These are phyloP conservation scores for Isatis tinctoria DNA, from an alignment of 345 rosid genomes.

Conservation along the genomic window DNA sequence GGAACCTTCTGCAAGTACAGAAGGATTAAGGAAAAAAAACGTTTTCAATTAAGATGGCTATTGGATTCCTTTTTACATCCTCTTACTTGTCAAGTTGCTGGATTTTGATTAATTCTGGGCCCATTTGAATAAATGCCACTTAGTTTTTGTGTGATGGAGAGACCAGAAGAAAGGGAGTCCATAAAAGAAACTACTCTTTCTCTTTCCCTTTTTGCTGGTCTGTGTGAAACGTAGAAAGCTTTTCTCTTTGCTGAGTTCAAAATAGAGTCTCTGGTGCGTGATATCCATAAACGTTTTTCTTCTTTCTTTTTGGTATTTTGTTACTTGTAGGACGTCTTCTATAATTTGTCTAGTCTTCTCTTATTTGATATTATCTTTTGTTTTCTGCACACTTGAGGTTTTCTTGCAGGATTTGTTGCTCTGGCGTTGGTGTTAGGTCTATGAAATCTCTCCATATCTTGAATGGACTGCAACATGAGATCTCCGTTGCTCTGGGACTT, in stretches of 20 bases:
- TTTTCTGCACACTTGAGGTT: not conserved
- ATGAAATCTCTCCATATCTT: conserved; percentile 41
- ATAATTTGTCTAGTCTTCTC: not conserved
- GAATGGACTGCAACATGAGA: conserved; percentile 79
- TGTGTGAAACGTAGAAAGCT: conserved; percentile 29
- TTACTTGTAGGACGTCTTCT: not conserved
- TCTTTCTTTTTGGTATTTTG: not conserved
- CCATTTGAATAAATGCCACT: conserved; percentile 28
- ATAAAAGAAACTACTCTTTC: conserved; percentile 1
- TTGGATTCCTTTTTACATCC: not conserved
- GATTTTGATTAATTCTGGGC: not conserved
- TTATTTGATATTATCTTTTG: not conserved
- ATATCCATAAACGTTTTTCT: not conserved
- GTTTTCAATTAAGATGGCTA: not conserved
- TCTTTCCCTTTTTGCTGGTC: conserved; percentile 21
- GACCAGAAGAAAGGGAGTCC: conserved; percentile 12
- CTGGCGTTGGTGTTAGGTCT: conserved; percentile 10
- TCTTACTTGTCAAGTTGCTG: conserved; percentile 12
- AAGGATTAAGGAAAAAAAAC: not conserved
- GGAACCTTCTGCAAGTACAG: conserved; percentile 1
- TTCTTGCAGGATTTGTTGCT: conserved; percentile 9
- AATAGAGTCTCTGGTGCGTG: conserved; percentile 5
- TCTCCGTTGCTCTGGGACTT: conserved; percentile 73
- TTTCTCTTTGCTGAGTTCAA: not conserved
- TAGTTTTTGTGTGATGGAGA: conserved; percentile 32